phyloP scores from a whole-genome alignment of 495 filamentous ascomycete species.

The Penicillium alfredii region DNA sequence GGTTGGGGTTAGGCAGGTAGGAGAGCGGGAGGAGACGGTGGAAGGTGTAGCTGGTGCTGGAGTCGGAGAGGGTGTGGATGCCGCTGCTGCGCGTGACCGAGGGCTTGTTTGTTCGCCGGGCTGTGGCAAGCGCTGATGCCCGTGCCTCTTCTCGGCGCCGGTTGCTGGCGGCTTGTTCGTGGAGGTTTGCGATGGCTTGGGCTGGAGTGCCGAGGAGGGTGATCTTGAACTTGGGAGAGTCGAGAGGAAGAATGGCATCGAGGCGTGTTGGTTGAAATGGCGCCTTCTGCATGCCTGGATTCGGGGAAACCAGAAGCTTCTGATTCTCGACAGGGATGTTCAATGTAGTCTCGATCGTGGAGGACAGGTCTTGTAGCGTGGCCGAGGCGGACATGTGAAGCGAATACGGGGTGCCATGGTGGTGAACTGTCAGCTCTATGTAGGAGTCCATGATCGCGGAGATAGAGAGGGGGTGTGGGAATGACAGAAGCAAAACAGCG shows the following conservation, averaged over 20 bases:
- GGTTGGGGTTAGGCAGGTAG: slow-evolving; percentile 68
- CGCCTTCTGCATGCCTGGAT: slow-evolving; percentile 60
- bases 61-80: slow-evolving; percentile 36
- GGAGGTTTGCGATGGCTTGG: slow-evolving; percentile 33
- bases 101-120: slow-evolving; percentile 23
- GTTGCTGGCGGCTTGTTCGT: slow-evolving; percentile 34
- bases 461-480: not conserved
- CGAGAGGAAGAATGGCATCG: slow-evolving; percentile 31
- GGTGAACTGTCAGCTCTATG: slow-evolving; percentile 46
- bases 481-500: not conserved
- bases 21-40: slow-evolving; percentile 65
- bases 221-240: slow-evolving; percentile 43
- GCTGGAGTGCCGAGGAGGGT: slow-evolving; percentile 37
- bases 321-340: slow-evolving; percentile 64
- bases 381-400: slow-evolving; percentile 62
- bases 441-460: slow-evolving; percentile 11
- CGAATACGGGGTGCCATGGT: slow-evolving; percentile 66
- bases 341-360: slow-evolving; percentile 46
- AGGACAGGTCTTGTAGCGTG: slow-evolving; percentile 64
- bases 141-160: slow-evolving; percentile 34
- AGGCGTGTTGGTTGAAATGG: slow-evolving; percentile 48
- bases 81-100: slow-evolving; percentile 35
- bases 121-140: slow-evolving; percentile 30
- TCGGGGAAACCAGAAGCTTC: slow-evolving; percentile 67
- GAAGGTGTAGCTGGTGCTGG: slow-evolving; percentile 70